Base-by-base conservation (phyloP, 208 protist genomes). In the Leishmania mexicana region DNA sequence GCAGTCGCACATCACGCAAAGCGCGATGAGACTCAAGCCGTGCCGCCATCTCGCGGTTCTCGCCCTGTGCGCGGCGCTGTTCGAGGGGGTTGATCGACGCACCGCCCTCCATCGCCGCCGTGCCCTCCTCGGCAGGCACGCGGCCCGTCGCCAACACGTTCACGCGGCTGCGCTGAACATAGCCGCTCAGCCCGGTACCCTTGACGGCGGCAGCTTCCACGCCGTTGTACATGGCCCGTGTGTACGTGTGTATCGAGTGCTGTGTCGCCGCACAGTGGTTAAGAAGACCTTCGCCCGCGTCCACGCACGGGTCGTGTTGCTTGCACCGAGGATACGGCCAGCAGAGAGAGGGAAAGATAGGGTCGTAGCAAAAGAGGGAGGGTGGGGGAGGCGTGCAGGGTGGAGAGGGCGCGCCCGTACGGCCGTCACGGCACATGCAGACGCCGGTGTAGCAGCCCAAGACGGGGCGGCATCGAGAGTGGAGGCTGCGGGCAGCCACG, bases 151-250 rank as follows among this genome's bases (percentile, higher is more conserved):
- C 78, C 31, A 71, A 83, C 19, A 84, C 70, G 78, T 83, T 85
- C 19, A 85, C 81, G 28, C 81, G 81, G 74, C 94, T 97, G 35
- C 94, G 91, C 88, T 97, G 92, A 42, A 97, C 90, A 78, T 95
- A 97, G 10, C 94, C 94, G 72, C 94, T 97, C 21, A 96, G 87
- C 8, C 94, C 94, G 7, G 89, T 95, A 31, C 94, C 94, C 74
- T 97, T 97, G 53, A 96, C 85, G 40, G 80, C 80, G 7, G 84
- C 77, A 13, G 93, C 79, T 68, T 89, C 90, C 17, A 97, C 75
- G n/a, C 90, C 90, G 78, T 96, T 96, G 86, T 96, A 96, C 94
- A 96, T 97, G 15, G 19, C 70, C 13, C 10, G 70, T 57, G 47
- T n/a, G 45, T 49, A 1, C 40, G 21, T 76, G 13, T 11, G 1